Base-by-base conservation (phyloP, 305 asterid species). In the Plantago coronopus region DNA sequence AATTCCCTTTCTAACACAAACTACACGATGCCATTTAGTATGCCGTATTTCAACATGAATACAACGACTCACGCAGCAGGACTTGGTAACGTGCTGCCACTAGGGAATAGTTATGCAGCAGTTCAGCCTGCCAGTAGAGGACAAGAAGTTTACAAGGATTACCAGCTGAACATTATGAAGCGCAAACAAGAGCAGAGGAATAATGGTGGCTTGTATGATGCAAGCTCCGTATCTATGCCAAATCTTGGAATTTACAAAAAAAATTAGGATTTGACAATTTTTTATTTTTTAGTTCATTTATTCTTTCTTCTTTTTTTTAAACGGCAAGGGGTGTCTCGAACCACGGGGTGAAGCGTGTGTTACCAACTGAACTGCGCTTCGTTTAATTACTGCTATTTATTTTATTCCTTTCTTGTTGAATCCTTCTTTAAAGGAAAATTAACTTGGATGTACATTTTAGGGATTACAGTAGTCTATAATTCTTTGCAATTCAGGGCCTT, bases 131-230 rank as follows among this genome's bases (percentile, higher is more conserved):
- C 72, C 4, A n/a, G 6, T 8, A 77, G 61, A 71, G 62, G 69
- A 20, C 80, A 69, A 53, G 83, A 78, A 34, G 40, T 34, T 31
- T 54, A 25, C 29, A 25, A 25, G 29, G 29, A 25, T 27, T 8
- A 62, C 44, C 72, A 72, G 17, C 12, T 48, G 17, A 73, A 64
- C 57, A 61, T 58, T 44, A 50, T 72, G 67, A 80, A 58, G 31
- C 87, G 80, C 17, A 79, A 85, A 70, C 82, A 76, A 61, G 94
- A 82, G 75, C 75, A 75, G 60, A 73, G 59, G 65, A 83, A 74
- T 56, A 71, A 65, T 17, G 63, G 67, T 57, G 74, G 66, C 16
- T 4, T 76, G 10, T 72, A 62, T 48, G 78, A 66, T 29, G 40
- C 68, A 43, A 51, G 19, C 57, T 63, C 73, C 61, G 42, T 72